phyloP scores from a whole-genome alignment of 345 rosid genomes.

The Conringia planisiliqua region DNA sequence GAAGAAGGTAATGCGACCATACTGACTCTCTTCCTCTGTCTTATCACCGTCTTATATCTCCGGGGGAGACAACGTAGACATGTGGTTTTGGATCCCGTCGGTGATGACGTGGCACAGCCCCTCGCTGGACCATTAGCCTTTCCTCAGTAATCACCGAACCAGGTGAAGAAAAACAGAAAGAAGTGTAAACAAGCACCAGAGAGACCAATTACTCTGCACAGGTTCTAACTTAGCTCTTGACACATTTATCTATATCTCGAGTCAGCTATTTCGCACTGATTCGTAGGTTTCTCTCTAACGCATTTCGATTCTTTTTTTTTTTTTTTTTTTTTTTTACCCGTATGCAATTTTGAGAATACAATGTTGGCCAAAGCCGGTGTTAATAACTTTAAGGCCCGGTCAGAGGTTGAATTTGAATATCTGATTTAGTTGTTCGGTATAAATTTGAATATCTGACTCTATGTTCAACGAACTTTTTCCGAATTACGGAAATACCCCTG shows the following conservation, averaged over 20 bases:
- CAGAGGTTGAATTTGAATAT: neutral
- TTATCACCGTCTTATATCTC: constrained; percentile 70
- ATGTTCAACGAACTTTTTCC: neutral
- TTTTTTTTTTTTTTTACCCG: neutral
- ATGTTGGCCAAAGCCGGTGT: neutral
- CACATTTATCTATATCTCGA: too few relatives aligned
- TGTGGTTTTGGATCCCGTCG: constrained; percentile 21
- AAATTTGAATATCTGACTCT: neutral
- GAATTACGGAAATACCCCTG: neutral
- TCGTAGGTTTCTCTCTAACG: neutral
- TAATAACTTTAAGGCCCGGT: neutral
- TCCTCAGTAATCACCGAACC: neutral
- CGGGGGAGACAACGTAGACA: constrained; percentile 72
- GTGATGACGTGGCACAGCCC: constrained; percentile 11
- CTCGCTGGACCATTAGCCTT: constrained; percentile 6
- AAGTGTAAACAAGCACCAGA: neutral
- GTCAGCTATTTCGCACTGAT: neutral
- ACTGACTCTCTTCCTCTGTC: constrained; percentile 67
- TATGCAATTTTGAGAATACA: neutral
- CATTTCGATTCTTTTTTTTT: neutral
- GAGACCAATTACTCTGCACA: neutral
- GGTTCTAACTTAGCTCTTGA: neutral
- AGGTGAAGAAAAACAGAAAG: neutral
- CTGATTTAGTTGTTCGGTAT: too few relatives aligned
- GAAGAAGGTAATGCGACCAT: constrained; percentile 96